phyloP scores from a whole-genome alignment of 768 basidiomycete genomes.

The Suillus spraguei region DNA sequence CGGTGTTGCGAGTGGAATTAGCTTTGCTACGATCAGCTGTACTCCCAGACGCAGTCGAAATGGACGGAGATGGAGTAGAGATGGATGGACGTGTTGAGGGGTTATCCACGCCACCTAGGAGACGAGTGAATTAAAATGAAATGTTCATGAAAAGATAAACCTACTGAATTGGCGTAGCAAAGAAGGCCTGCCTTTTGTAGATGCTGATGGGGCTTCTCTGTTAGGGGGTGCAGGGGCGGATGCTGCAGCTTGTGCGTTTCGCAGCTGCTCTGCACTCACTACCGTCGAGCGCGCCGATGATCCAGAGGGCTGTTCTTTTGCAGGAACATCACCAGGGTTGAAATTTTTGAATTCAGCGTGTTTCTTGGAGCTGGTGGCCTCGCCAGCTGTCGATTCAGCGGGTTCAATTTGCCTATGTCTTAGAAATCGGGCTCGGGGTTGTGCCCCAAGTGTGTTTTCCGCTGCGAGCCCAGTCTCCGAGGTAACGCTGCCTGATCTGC shows the following conservation, averaged over 20 bases:
- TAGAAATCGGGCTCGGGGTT: constrained; percentile 1
- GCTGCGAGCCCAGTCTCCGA: not conserved
- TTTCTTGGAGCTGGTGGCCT: not conserved
- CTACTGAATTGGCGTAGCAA: not conserved
- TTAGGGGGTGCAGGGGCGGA: not conserved
- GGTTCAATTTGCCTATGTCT: not conserved
- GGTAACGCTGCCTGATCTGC: not conserved
- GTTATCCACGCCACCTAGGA: not conserved
- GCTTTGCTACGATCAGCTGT: not conserved
- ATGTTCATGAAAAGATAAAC: constrained; percentile 4
- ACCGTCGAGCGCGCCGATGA: not conserved
- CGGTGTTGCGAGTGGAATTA: not conserved
- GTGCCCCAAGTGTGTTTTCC: no score
- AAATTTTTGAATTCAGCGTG: constrained; percentile 4
- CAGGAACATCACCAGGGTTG: not conserved
- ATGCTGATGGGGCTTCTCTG: not conserved
- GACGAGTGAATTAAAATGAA: not conserved
- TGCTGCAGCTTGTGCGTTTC: not conserved
- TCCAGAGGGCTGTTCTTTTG: not conserved
- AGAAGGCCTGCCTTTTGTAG: not conserved
- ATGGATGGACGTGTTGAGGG: not conserved
- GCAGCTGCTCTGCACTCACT: constrained; percentile 1
- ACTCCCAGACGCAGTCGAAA: not conserved
- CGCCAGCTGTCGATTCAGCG: not conserved
- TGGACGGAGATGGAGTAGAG: not conserved